These are phyloP conservation scores for Tricholoma flavovirens DNA, from an alignment of 768 basidiomycete species.

Conservation along the genomic window DNA sequence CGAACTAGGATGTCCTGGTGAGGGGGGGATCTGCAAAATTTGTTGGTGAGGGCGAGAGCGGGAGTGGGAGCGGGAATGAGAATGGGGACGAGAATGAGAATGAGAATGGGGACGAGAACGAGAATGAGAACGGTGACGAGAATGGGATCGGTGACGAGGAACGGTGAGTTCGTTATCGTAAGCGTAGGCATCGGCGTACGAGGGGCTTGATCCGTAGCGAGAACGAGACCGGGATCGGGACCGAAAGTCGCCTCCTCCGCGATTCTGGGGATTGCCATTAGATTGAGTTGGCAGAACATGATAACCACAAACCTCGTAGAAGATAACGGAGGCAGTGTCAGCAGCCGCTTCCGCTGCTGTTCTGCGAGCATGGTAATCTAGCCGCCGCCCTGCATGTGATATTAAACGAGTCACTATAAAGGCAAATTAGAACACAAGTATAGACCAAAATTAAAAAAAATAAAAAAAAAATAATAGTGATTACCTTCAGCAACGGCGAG, in stretches of 20 bases:
- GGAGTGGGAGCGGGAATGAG: too few relatives aligned
- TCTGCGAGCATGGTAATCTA: slow-evolving; percentile 41
- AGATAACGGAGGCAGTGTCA: slow-evolving; percentile 57
- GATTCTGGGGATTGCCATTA: slow-evolving; percentile 20
- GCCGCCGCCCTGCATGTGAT: slow-evolving; percentile 38
- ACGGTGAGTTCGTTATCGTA: slow-evolving; percentile 29
- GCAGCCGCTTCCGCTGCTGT: slow-evolving; percentile 62
- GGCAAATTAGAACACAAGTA: slow-evolving; percentile 4
- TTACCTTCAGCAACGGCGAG: slow-evolving; percentile 69
- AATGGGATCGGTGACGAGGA: slow-evolving; percentile 26
- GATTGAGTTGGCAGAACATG: neutral
- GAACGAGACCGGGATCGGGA: slow-evolving; percentile 11
- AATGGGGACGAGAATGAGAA: slow-evolving; percentile 20
- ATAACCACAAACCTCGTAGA: slow-evolving; percentile 38
- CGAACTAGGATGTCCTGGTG: slow-evolving; percentile 8
- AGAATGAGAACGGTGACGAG: slow-evolving; percentile 25
- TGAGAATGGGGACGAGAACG: slow-evolving; percentile 23
- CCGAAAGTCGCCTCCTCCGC: slow-evolving; percentile 22
- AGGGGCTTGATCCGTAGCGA: too few relatives aligned
- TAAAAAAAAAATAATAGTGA: slow-evolving; percentile 1
- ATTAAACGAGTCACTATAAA: slow-evolving; percentile 50
- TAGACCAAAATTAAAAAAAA: too few relatives aligned
- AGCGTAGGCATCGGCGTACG: slow-evolving; percentile 33
- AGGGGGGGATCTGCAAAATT: slow-evolving; percentile 1
- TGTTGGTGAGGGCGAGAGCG: slow-evolving; percentile 19